Evolutionary conservation across 805 yeast genomes (phyloP).

Genomic region (Wickerhamomyces canadensis): DNA sequence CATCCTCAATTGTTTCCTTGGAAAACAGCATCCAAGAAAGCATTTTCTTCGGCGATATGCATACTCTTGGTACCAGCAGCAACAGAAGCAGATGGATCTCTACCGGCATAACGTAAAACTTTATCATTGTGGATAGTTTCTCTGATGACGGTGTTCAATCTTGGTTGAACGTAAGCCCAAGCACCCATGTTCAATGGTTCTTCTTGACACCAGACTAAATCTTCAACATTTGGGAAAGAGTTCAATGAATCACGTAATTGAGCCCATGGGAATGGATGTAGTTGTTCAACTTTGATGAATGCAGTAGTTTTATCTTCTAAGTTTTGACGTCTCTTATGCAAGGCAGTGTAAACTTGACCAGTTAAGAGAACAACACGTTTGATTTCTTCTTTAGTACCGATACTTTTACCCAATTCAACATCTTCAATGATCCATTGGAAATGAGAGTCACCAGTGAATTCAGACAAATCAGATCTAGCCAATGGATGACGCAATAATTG

Average conservation of each 20-base stretch:
- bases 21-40: slow-evolving; percentile 78
- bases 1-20: too few species aligned
- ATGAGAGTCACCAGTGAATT: slow-evolving; percentile 86
- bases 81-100: slow-evolving; percentile 96
- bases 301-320: slow-evolving; percentile 80
- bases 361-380: slow-evolving; percentile 79
- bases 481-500: slow-evolving; percentile 94
- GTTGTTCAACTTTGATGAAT: slow-evolving; percentile 82
- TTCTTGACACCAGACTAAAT: slow-evolving; percentile 96
- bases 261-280: slow-evolving; percentile 98
- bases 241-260: slow-evolving; percentile 82
- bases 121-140: slow-evolving; percentile 65
- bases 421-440: slow-evolving; percentile 98
- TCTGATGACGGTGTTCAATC: slow-evolving; percentile 68
- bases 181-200: slow-evolving; percentile 98
- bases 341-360: slow-evolving; percentile 94
- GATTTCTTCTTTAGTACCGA: slow-evolving; percentile 74
- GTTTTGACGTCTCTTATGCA: slow-evolving; percentile 82
- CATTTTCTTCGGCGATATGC: slow-evolving; percentile 85
- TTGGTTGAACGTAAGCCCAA: slow-evolving; percentile 75
- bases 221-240: slow-evolving; percentile 76
- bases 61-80: slow-evolving; percentile 94
- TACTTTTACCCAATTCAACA: slow-evolving; percentile 72
- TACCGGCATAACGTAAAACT: slow-evolving; percentile 82
- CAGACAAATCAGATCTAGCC: slow-evolving; percentile 79